These are phyloP conservation scores for Candida xiaguanensis DNA, from an alignment of 805 yeast genomes.

Conservation along the genomic window DNA sequence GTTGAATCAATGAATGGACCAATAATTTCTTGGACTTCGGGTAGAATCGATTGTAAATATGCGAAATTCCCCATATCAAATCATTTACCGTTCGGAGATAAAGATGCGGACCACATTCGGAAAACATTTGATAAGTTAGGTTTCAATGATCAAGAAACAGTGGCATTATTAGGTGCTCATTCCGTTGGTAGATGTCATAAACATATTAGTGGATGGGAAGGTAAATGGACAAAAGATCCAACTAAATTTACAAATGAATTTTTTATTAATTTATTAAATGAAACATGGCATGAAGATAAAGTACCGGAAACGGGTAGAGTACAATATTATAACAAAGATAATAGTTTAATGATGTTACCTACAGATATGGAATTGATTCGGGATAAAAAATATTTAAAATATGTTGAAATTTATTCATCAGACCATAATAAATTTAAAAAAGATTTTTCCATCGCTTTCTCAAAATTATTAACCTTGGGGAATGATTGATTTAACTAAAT, in stretches of 20 bases:
- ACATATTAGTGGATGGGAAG: conserved; percentile 72
- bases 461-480: conserved; percentile 73
- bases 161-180: conserved; percentile 72
- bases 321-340: conserved; percentile 59
- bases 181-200: conserved; percentile 74
- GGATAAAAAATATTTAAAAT: conserved; percentile 54
- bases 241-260: conserved; percentile 73
- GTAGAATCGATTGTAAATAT: conserved; percentile 37
- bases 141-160: conserved; percentile 67
- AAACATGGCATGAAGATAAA: conserved; percentile 47
- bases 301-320: conserved; percentile 48
- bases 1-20: conserved; percentile 67
- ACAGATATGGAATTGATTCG: conserved; percentile 70
- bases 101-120: conserved; percentile 43
- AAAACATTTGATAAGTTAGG: conserved; percentile 49
- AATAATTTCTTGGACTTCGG: conserved; percentile 52
- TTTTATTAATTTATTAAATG: conserved; percentile 36
- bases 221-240: conserved; percentile 87
- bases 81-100: conserved; percentile 49
- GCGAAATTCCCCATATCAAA: conserved; percentile 40
- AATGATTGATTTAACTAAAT: conserved; percentile 24
- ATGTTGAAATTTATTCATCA: conserved; percentile 66
- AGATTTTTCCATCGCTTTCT: conserved; percentile 66
- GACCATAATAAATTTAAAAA: conserved; percentile 59
- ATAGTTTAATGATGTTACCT: conserved; percentile 79